Evolutionary conservation across 2,329 filamentous ascomycete genomes (phyloP), one percentile per base, ranked within the genome.

Genomic region (Nothopassalora personata): DNA sequence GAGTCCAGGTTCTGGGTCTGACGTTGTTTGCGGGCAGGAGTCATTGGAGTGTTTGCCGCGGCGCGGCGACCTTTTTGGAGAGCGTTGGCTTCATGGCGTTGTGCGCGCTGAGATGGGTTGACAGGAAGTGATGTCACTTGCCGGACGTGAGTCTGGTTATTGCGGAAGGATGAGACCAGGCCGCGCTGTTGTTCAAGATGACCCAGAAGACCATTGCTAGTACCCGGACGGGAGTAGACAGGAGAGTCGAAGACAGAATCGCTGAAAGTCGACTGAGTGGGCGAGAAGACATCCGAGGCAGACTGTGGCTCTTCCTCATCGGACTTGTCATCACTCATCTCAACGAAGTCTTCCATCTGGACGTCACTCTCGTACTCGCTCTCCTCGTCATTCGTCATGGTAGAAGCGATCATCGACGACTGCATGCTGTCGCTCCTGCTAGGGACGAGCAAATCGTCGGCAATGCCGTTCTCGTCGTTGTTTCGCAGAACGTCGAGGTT

Each of bases 101-200:
- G 83, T 80, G 28, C 89, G 77, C 43, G 86, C 85, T 66, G 87
- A 82, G 58, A 82, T 76, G 39, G 78, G 79, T 85, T 71, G 83
- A 85, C 72, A 83, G 86, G 64, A 79, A 84, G 73, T 72, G 64
- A 79, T 75, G 67, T 79, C 74, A 68, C 78, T 68, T 60, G 79
- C 70, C 67, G 81, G 74, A 69, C 83, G 76, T 62, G 77, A 72
- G 69, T 76, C 67, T 82, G 79, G 63, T 83, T 82, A 46, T 77
- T 79, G 57, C 89, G 89, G 79, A 94, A 95, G 1, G 89, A 88
- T 39, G 88, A 88, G 36, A 94, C 89, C 13, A 87, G 84, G 58
- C 86, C 83, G 28, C 63, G 69, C 3, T 66, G 64, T 64, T 85
- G 83, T 67, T 88, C 85, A 43, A 91, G 84, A 65, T 88, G 86